Conservation (phyloP, 345 rosid species). For the Ceriops tagal region DNA sequence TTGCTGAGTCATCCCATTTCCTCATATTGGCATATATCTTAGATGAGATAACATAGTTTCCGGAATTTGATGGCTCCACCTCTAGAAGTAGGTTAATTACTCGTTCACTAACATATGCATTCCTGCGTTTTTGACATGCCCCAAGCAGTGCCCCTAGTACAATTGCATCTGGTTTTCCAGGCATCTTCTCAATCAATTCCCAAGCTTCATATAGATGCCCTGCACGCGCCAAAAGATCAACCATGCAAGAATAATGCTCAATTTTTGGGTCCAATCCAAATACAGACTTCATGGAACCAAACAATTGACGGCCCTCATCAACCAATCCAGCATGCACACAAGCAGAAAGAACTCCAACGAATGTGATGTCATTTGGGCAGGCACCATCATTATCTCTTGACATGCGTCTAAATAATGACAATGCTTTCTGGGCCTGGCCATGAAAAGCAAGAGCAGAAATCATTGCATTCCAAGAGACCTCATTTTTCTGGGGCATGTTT, state of each 20-base stretch:
- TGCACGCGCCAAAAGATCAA: slow-evolving; percentile 79
- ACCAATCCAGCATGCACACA: slow-evolving; percentile 90
- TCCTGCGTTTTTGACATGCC: slow-evolving; percentile 67
- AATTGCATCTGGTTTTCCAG: slow-evolving; percentile 77
- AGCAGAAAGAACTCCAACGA: slow-evolving; percentile 75
- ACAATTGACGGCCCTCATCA: slow-evolving; percentile 52
- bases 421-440: slow-evolving; percentile 64
- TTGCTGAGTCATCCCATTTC: slow-evolving; percentile 74
- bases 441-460: slow-evolving; percentile 76
- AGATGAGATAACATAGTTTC: slow-evolving; percentile 74
- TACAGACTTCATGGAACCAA: slow-evolving; percentile 51
- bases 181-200: slow-evolving; percentile 68
- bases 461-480: slow-evolving; percentile 91
- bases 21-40: slow-evolving; percentile 65
- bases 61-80: slow-evolving; percentile 66
- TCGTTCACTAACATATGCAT: slow-evolving; percentile 44
- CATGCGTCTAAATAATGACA: slow-evolving; percentile 58
- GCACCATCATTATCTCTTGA: slow-evolving; percentile 31
- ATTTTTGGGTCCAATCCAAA: slow-evolving; percentile 76
- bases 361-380: slow-evolving; percentile 67
- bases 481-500: slow-evolving; percentile 62
- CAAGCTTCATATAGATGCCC: slow-evolving; percentile 75
- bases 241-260: slow-evolving; percentile 87
- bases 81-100: slow-evolving; percentile 55
- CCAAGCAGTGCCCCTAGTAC: slow-evolving; percentile 72